Evolutionary conservation across 768 basidiomycete genomes (phyloP).

Genomic region (Trametes cubensis): DNA sequence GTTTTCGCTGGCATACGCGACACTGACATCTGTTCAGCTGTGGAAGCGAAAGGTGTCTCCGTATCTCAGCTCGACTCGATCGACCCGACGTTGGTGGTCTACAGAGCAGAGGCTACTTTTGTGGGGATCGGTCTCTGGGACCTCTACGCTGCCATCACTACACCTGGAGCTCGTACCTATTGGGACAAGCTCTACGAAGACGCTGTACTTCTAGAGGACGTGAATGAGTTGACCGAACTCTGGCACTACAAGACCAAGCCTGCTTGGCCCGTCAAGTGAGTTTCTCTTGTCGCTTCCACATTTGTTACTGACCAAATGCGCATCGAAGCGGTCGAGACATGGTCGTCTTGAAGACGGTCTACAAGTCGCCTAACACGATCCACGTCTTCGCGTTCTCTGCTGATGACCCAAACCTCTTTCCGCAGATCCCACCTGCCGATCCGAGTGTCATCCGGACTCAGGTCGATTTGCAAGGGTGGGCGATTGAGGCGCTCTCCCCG

Average conservation of each 20-base stretch:
- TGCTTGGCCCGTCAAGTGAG: constrained; percentile 92
- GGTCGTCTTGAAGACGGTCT: constrained; percentile 91
- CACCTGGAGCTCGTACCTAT: constrained; percentile 76
- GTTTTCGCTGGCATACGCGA: constrained; percentile 1
- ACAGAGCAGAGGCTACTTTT: constrained; percentile 95
- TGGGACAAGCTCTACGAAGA: constrained; percentile 95
- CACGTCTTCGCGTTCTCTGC: constrained; percentile 96
- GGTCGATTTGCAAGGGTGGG: constrained; percentile 98
- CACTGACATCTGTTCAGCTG: constrained; percentile 45
- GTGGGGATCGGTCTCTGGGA: constrained; percentile 97
- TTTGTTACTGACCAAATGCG: constrained; percentile 2
- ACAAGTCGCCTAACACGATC: constrained; percentile 93
- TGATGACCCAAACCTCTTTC: constrained; percentile 87
- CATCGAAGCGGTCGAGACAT: constrained; percentile 78
- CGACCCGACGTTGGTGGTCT: constrained; percentile 94
- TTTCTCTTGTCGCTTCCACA: constrained; percentile 26
- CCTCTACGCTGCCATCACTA: constrained; percentile 83
- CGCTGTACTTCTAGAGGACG: constrained; percentile 82
- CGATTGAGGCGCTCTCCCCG: constrained; percentile 92
- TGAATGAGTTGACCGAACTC: constrained; percentile 86
- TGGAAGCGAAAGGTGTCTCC: constrained; percentile 87
- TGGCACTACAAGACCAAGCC: constrained; percentile 94
- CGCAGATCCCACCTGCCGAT: constrained; percentile 64
- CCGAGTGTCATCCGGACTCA: constrained; percentile 88
- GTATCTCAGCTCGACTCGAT: constrained; percentile 96